A percentile compares a stretch with the other conserved stretches of the same genome.
These are phyloP conservation scores for Chaetoceros muelleri DNA, from an alignment of 108 stramenopile genomes.

Conservation along the genomic window DNA sequence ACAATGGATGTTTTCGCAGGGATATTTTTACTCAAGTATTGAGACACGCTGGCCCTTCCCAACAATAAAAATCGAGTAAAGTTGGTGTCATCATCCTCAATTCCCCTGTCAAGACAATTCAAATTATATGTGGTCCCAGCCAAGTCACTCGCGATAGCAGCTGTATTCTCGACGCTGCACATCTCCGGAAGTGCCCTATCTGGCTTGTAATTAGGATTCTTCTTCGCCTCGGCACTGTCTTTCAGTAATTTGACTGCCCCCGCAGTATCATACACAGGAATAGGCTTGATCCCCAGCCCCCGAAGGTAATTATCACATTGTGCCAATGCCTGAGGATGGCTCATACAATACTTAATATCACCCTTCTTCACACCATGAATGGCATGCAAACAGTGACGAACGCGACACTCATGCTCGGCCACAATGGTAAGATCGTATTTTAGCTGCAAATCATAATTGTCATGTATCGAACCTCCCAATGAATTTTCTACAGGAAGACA, in stretches of 20 bases:
- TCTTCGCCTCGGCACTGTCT: conserved; percentile 20
- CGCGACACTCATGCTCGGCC: conserved; percentile 92
- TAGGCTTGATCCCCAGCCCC: conserved; percentile 57
- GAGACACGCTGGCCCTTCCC: conserved; percentile 59
- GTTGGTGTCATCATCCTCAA: conserved; percentile 95
- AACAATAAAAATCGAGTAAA: conserved; percentile 95
- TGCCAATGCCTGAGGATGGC: conserved; percentile 94
- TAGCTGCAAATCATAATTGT: conserved; percentile 96
- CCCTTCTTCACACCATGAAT: conserved; percentile 51
- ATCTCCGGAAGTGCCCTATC: conserved; percentile 39
- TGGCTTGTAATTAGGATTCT: background rate
- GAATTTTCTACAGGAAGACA: conserved; percentile 95
- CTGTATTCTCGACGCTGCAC: conserved; percentile 82
- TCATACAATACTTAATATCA: conserved; percentile 85
- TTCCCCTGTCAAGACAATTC: conserved; percentile 80
- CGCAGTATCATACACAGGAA: conserved; percentile 93
- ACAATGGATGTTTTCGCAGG: conserved; percentile 88
- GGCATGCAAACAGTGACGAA: conserved; percentile 86
- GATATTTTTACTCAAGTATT: conserved; percentile 56
- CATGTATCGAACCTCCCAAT: conserved; percentile 95
- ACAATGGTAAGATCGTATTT: conserved; percentile 77
- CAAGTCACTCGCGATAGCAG: conserved; percentile 90
- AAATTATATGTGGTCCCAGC: conserved; percentile 86
- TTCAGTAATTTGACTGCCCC: conserved; percentile 94
- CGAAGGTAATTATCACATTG: conserved; percentile 96